These are phyloP conservation scores for Metroxylon sagu DNA, from an alignment of 176 grass and related monocot genomes.

Conservation along the genomic window DNA sequence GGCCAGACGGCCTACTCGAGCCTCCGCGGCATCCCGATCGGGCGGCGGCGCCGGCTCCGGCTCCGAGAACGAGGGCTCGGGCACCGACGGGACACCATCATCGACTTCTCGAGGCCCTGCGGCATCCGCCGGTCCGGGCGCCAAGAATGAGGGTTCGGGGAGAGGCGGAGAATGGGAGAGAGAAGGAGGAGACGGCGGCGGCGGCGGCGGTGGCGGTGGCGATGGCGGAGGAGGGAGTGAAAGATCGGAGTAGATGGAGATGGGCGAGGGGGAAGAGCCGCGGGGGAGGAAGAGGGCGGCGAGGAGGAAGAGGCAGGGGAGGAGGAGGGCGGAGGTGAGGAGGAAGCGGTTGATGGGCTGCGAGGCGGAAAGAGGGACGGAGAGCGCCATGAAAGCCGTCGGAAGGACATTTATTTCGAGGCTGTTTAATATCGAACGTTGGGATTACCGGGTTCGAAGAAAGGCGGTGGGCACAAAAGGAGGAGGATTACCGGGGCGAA, in stretches of 20 bases:
- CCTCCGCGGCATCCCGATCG: neutral
- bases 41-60: neutral
- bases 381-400: conserved; percentile 17
- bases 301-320: conserved; percentile 40
- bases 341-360: conserved; percentile 1
- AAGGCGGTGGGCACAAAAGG: too few relatives aligned
- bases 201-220: neutral
- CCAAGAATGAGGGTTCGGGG: neutral
- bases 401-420: too few relatives aligned
- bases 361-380: neutral
- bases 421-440: too few relatives aligned
- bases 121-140: neutral
- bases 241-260: conserved; percentile 23
- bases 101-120: too few relatives aligned
- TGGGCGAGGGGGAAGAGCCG: conserved; percentile 9
- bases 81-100: neutral
- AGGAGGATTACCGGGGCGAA: too few relatives aligned
- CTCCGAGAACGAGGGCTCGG: neutral
- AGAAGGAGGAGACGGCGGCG: neutral
- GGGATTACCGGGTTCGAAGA: too few relatives aligned
- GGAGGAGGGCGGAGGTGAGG: conserved; percentile 13
- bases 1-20: too few relatives aligned
- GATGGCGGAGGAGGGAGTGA: neutral
- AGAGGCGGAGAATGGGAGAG: neutral
- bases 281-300: conserved; percentile 6